Base-by-base conservation (phyloP, 2,329 filamentous ascomycete species). In the Pyricularia sp. region DNA sequence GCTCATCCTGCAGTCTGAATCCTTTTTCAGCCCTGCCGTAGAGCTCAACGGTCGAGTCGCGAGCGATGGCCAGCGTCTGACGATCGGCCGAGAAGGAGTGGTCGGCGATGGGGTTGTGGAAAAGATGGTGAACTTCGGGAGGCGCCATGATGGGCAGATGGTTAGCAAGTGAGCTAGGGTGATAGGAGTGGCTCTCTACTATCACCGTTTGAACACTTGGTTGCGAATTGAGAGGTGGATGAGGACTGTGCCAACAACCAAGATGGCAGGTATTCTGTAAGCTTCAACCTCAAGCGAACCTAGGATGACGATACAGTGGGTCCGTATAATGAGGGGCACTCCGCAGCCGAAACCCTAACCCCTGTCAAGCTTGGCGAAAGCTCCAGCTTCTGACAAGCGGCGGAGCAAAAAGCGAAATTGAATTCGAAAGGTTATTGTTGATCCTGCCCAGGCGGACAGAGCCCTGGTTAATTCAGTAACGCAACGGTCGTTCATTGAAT, bases 131-230 rank as follows among this genome's bases (percentile, higher is more conserved):
- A 66, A 96, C 90, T 82, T 97, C 91, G 69, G 93, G 91, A 66
- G 88, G 76, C 65, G 90, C 82, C 93, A 97, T 97, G 66, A 64
- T 82, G 75, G 22, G 64, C 62, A 64, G 44, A 66, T 64, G 12
- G 62, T 16, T 16, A 60, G 66, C 53, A 57, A 63, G n/a, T 63
- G 65, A 67, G 10, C 7, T 26, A 31, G 35, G 13, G 79, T 82
- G 88, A 90, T 91, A 94, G 91, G 91, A 96, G 91, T 76, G 90
- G 85, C 91, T 96, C 94, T 97, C 94, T 88, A 97, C 94, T 97
- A 94, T 84, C 90, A 85, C 81, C 65, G 40, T 28, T 13, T 57
- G 53, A 26, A 57, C 53, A 57, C 53, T 57, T 57, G 53, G 53
- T 4, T 57, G n/a, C n/a, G 53, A 28, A 26, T 26, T 57, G 53